Percentiles rank a stretch among this genome's conserved stretches.
Evolutionary conservation across 225 moss, liverwort and hornwort genomes (phyloP).

Genomic region (Polytrichum formosum): DNA sequence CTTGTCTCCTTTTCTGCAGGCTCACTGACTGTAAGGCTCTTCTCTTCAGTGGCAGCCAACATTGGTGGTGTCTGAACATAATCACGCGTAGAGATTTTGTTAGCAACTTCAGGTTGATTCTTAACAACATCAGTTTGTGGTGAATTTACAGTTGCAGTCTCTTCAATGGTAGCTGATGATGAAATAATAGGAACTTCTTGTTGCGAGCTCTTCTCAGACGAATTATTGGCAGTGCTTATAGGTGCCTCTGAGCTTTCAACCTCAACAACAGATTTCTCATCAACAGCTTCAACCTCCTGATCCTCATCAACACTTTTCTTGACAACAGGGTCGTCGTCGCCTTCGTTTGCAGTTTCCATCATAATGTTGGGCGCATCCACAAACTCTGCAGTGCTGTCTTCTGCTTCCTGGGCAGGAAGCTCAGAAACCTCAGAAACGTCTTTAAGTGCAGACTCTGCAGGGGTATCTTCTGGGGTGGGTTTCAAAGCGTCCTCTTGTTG

Average conservation of each 20-base stretch:
- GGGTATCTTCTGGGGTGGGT: background rate
- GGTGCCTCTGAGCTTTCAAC: background rate
- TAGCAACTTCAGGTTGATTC: no score
- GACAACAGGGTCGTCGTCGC: background rate
- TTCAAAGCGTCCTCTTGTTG: background rate
- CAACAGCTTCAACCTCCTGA: background rate
- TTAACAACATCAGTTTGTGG: no score
- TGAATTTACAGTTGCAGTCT: no score
- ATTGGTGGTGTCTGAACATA: no score
- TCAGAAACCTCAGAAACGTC: background rate
- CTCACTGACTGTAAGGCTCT: background rate
- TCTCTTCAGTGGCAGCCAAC: no score
- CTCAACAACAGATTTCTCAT: background rate
- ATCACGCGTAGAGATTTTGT: no score
- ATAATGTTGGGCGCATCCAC: background rate
- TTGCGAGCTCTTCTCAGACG: no score
- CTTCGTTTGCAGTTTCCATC: no score
- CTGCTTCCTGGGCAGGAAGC: background rate
- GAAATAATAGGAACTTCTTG: no score
- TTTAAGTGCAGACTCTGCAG: background rate
- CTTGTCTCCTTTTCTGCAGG: background rate
- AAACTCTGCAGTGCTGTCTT: background rate
- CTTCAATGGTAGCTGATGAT: no score
- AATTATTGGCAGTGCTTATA: no score
- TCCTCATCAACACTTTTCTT: background rate